A percentile compares a stretch with the other conserved stretches of the same genome.
Evolutionary conservation across 225 moss, liverwort and hornwort genomes (phyloP).

Genomic region (Pseudoscleropodium purum): DNA sequence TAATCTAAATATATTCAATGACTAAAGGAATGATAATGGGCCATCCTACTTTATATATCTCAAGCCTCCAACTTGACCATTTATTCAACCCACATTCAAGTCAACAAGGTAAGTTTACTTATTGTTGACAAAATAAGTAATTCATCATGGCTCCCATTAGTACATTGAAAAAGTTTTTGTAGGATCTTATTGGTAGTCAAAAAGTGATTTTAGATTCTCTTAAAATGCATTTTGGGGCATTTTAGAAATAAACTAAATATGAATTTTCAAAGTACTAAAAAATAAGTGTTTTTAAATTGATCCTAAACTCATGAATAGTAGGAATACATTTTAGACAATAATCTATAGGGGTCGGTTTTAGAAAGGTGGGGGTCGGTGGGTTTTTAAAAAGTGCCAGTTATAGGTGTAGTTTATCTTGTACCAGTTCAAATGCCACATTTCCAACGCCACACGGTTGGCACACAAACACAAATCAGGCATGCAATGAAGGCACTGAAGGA

Average conservation of each 20-base stretch:
- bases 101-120: no score
- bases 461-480: neutral
- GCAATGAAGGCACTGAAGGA: neutral
- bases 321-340: neutral
- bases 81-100: neutral
- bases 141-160: neutral
- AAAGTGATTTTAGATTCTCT: neutral
- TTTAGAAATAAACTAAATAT: neutral
- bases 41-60: neutral
- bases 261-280: neutral
- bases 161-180: neutral
- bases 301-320: neutral
- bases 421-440: neutral
- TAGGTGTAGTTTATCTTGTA: neutral
- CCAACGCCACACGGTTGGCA: neutral
- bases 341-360: neutral
- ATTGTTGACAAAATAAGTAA: rapidly evolving
- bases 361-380: neutral
- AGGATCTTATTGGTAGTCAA: neutral
- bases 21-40: rapidly evolving
- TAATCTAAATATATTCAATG: rapidly evolving
- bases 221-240: neutral
- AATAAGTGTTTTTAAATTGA: neutral
- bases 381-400: neutral
- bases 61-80: neutral